Base-by-base conservation (phyloP, 1,284 basidiomycete genomes). In the Cryptococcus hybrid region DNA sequence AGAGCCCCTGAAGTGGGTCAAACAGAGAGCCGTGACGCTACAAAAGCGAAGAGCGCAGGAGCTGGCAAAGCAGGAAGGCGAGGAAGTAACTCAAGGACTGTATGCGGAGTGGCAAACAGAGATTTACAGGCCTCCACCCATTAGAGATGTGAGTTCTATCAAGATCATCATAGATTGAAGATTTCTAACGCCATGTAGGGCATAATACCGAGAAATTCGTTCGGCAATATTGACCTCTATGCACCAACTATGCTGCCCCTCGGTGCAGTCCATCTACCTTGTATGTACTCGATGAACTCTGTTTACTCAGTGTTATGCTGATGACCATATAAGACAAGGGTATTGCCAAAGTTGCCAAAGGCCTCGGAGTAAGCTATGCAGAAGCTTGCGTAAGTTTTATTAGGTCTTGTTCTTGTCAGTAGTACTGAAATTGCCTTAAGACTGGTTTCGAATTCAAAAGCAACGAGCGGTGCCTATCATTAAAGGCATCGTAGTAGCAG, bases 191-290 rank as follows among this genome's bases (percentile, higher is more conserved):
- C 51, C 60, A 2, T 4, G 18, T 67, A 97, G 89, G 95, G 96
- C 18, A 86, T 85, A 71, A 85, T 99, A 42, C 93, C 93, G 4
- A 94, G 89, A 77, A 99, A 99, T 68, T 85, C 88, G 60, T 99
- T 96, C 74, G 96, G 96, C 18, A 98, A 98, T 74, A 90, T 99
- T 62, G 95, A 99, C 78, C 79, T 99, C 35, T 99, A 96, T 74
- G 90, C 90, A 5, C 89, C 92, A 30, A 88, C 89, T 1, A 99
- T 99, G 95, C 82, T 99, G 30, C 96, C 96, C 0, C 79, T 78
- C 52, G 95, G 95, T 12, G 92, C 86, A 3, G 87, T 82, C 1
- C 91, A 98, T 78, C 80, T 99, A 39, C 90, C 92, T 15, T 90
- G 92, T 92, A 70, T 78, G 89, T 82, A 3, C 24, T 12, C 30